These are phyloP conservation scores for Phoma sp. DNA, from an alignment of 2,329 filamentous ascomycete genomes.

Conservation along the genomic window DNA sequence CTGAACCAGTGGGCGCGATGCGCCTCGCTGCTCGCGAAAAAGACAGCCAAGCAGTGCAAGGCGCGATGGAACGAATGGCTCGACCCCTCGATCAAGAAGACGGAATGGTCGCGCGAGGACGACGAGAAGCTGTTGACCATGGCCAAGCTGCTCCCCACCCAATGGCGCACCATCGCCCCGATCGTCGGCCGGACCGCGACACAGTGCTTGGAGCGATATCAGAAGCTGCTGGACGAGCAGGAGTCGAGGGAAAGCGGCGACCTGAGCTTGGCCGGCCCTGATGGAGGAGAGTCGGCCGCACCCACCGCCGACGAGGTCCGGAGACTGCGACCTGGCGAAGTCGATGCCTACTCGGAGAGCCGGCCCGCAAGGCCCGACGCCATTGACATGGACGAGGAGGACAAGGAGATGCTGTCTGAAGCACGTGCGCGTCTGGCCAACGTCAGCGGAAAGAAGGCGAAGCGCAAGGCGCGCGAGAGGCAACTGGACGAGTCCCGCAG, in stretches of 20 bases:
- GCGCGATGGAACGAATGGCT: slow-evolving; percentile 98
- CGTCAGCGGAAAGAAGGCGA: slow-evolving; percentile 98
- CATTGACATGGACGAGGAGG: slow-evolving; percentile 97
- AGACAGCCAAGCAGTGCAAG: slow-evolving; percentile 99
- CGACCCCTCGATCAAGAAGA: slow-evolving; percentile 96
- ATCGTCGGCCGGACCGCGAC: slow-evolving; percentile 96
- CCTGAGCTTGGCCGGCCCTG: slow-evolving; percentile 81
- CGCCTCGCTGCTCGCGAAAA: slow-evolving; percentile 93
- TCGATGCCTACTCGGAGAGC: slow-evolving; percentile 96
- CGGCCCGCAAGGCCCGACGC: slow-evolving; percentile 96
- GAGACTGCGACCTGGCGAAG: slow-evolving; percentile 85
- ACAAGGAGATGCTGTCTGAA: slow-evolving; percentile 99
- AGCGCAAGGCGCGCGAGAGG: slow-evolving; percentile 93
- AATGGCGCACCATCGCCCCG: slow-evolving; percentile 98
- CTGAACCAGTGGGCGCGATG: slow-evolving; percentile 91
- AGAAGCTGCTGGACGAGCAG: slow-evolving; percentile 94
- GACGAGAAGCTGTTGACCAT: slow-evolving; percentile 96
- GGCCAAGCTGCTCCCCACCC: slow-evolving; percentile 97
- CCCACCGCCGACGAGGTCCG: slow-evolving; percentile 93
- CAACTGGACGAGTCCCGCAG: slow-evolving; percentile 94
- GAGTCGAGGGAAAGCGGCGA: slow-evolving; percentile 85
- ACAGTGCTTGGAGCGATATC: slow-evolving; percentile 95
- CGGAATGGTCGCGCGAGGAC: slow-evolving; percentile 98
- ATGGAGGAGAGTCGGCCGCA: slow-evolving; percentile 83
- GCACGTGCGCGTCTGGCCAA: slow-evolving; percentile 95